Conservation (phyloP, 257 asterid species). For the Solanum appendiculatum region DNA sequence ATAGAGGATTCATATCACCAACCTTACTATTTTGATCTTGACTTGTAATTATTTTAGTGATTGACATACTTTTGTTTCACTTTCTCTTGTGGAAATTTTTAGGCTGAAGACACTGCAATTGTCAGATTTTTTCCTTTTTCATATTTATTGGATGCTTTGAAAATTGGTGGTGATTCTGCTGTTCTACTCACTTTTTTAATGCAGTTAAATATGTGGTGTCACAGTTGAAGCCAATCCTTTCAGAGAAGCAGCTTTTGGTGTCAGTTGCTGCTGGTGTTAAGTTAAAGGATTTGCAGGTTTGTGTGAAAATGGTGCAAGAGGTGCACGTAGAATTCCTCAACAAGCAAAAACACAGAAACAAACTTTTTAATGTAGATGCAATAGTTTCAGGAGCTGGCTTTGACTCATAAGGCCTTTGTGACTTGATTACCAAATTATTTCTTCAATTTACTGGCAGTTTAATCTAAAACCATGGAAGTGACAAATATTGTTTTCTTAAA, state of each 20-base stretch:
- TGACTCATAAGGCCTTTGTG: background rate
- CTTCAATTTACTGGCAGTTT: background rate
- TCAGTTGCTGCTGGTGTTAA: conserved; percentile 94
- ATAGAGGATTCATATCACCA: background rate
- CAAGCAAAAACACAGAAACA: background rate
- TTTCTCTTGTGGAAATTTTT: background rate
- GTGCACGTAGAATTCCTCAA: background rate
- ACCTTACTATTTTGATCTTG: background rate
- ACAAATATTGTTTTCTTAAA: background rate
- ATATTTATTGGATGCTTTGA: background rate
- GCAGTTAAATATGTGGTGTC: conserved; percentile 63
- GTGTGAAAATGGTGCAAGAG: conserved; percentile 3
- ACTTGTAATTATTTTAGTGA: background rate
- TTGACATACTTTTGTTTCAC: background rate
- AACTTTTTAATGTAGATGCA: background rate
- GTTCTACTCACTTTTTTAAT: background rate
- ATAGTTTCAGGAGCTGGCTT: background rate
- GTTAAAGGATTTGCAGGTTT: conserved; percentile 83
- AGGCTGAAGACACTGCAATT: background rate
- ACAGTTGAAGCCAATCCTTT: conserved; percentile 53
- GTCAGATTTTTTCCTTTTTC: background rate
- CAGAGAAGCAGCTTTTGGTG: conserved; percentile 75
- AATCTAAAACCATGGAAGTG: background rate
- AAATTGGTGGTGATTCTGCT: background rate
- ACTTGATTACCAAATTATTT: background rate